A percentile compares a stretch with the other conserved stretches of the same genome.
Conservation (phyloP, 495 filamentous ascomycete genomes). For the Cercophora newfieldiana region DNA sequence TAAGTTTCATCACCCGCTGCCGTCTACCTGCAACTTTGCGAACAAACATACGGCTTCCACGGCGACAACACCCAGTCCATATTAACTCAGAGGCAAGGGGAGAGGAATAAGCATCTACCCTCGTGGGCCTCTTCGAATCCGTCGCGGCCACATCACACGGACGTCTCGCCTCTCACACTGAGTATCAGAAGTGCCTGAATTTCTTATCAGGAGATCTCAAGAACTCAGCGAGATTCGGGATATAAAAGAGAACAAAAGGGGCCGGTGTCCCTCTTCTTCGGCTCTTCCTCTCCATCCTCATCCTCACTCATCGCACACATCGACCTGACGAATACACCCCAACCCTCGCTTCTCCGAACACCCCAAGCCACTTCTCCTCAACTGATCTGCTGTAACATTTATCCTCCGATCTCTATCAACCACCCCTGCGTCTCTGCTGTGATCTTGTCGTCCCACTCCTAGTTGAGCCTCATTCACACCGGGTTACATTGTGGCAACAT, state of each 20-base stretch:
- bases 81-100: conserved; percentile 17
- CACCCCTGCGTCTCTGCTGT: not conserved
- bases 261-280: not conserved
- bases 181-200: not conserved
- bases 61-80: conserved; percentile 12
- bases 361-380: not conserved
- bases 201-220: not conserved
- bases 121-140: conserved; percentile 37
- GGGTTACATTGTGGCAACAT: conserved; percentile 2
- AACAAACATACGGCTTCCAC: conserved; percentile 38
- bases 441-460: not conserved
- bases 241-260: conserved; percentile 20
- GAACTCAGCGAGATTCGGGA: not conserved
- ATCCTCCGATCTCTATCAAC: not conserved
- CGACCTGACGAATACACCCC: not conserved
- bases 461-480: conserved; percentile 6
- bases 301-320: not conserved
- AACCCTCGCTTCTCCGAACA: not conserved
- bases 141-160: conserved; percentile 46
- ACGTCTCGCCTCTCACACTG: conserved; percentile 21
- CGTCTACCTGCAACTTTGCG: conserved; percentile 43
- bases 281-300: conserved; percentile 3
- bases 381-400: not conserved
- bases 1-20: conserved; percentile 37
- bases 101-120: conserved; percentile 21